Conservation (phyloP, 1,284 basidiomycete species). For the Cryptococcus wingfieldii region DNA sequence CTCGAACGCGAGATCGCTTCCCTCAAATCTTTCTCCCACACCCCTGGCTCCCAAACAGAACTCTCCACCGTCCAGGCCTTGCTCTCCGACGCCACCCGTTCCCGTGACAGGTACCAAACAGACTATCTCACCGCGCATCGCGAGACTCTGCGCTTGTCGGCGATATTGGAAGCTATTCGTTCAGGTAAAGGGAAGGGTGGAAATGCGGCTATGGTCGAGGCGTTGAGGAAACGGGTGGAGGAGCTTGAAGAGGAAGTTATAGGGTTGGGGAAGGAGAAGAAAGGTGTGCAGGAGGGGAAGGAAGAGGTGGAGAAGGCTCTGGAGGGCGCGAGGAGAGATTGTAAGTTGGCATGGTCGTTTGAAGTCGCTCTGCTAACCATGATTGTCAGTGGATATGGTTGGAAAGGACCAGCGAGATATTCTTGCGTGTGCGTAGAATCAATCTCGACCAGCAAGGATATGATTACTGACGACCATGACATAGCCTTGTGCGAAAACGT, state of each 20-base stretch:
- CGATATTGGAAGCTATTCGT: conserved; percentile 80
- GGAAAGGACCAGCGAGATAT: conserved; percentile 52
- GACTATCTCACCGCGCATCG: conserved; percentile 83
- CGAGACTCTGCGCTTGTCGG: conserved; percentile 73
- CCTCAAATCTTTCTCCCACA: conserved; percentile 60
- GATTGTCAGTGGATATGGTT: conserved; percentile 42
- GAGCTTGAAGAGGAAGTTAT: conserved; percentile 73
- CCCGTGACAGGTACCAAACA: conserved; percentile 81
- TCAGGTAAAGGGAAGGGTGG: conserved; percentile 70
- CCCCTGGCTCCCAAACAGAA: conserved; percentile 21
- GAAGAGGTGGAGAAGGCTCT: conserved; percentile 66
- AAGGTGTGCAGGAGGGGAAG: conserved; percentile 54
- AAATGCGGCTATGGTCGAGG: conserved; percentile 55
- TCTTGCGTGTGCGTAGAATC: conserved; percentile 18
- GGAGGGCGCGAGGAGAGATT: conserved; percentile 77
- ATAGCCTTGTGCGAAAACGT: conserved; percentile 78
- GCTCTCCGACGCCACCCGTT: conserved; percentile 81
- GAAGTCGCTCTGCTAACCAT: background rate
- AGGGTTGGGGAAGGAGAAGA: conserved; percentile 57
- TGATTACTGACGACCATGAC: conserved; percentile 41
- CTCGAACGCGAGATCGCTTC: conserved; percentile 77
- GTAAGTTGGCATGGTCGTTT: conserved; percentile 53
- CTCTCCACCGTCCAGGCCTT: conserved; percentile 81
- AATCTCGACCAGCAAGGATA: background rate
- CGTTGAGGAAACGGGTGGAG: conserved; percentile 50